Evolutionary conservation across 805 yeast genomes (phyloP), one percentile per base, ranked within the genome.

Genomic region (Candida arabinofermentans): DNA sequence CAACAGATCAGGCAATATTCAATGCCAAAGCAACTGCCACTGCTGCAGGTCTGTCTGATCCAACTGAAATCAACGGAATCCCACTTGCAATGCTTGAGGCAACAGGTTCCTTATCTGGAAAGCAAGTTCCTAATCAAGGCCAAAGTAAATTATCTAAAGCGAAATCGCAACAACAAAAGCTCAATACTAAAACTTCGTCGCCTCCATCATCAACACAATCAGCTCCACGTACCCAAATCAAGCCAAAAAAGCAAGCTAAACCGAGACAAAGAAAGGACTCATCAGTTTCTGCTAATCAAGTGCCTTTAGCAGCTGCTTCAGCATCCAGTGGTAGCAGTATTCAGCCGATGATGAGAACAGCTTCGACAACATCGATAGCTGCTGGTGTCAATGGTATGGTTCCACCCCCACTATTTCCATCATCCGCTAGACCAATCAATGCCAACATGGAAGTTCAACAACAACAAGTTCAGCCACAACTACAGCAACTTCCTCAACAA

Each of bases 1-100:
- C 96, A 2, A 87, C 96, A 0, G 84, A 83, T 56, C 78, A 77
- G 46, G 93, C 95, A 0, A 71, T 86, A 66, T 65, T 65, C 24
- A 76, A 74, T 42, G 86, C 86, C 1, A 71, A 77, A 18, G 75
- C 75, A 33, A 69, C 70, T 42, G 79, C 80, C 1, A 68, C 71
- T 10, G 83, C 81, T 18, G 78, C 77, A 9, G 82, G 80, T 10
- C 51, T 72, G 36, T 59, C 79, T 64, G 82, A 32, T 74, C 66
- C 67, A 4, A 56, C 59, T 1, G 65, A 64, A 46, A 65, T 65
- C 39, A 65, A 65, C 46, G 70, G 70, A 35, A 65, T 65, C 22
- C 70, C 70, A 5, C 35, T 65, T 29, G 67, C 66, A 4, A 64
- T 86, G 86, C 69, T 86, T 24, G 89, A 83, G 41, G 87, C 89